A percentile compares a stretch with the other conserved stretches of the same genome.
These are phyloP conservation scores for Claviceps spartinae DNA, from an alignment of 2,329 filamentous ascomycete genomes.

Conservation along the genomic window DNA sequence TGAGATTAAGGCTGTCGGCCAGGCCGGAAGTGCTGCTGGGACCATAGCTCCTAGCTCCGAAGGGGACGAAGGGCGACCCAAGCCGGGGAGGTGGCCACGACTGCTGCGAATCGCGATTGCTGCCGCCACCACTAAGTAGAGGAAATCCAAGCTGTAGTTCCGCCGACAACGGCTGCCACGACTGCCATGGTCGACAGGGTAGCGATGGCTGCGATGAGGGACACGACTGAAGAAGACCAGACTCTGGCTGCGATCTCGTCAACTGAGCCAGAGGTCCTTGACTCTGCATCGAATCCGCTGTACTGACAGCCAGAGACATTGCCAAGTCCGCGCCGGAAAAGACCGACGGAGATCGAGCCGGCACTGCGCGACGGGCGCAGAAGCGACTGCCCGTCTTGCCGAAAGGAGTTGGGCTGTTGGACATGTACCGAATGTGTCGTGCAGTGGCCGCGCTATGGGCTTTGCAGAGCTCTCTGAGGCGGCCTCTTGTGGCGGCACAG, in stretches of 20 bases:
- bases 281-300: conserved; percentile 50
- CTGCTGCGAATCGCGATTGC: conserved; percentile 10
- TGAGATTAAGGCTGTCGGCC: conserved; percentile 19
- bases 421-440: conserved; percentile 32
- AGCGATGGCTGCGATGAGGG: not conserved
- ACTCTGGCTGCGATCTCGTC: conserved; percentile 26
- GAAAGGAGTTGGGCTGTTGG: conserved; percentile 43
- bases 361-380: conserved; percentile 34
- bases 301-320: conserved; percentile 48
- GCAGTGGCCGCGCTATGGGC: conserved; percentile 33
- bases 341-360: conserved; percentile 30
- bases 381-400: conserved; percentile 34
- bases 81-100: conserved; percentile 21
- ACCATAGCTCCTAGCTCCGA: conserved; percentile 45
- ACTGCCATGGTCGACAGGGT: not conserved
- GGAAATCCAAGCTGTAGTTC: not conserved
- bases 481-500: conserved; percentile 45
- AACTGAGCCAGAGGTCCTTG: conserved; percentile 48
- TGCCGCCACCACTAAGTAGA: conserved; percentile 5
- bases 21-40: conserved; percentile 43
- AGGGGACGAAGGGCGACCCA: conserved; percentile 43
- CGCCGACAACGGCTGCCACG: not conserved
- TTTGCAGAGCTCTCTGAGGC: conserved; percentile 50
- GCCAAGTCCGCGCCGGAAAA: conserved; percentile 51
- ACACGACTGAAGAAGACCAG: not conserved